Evolutionary conservation across 1,284 basidiomycete species (phyloP).

Genomic region (Gymnopus androsaceus): DNA sequence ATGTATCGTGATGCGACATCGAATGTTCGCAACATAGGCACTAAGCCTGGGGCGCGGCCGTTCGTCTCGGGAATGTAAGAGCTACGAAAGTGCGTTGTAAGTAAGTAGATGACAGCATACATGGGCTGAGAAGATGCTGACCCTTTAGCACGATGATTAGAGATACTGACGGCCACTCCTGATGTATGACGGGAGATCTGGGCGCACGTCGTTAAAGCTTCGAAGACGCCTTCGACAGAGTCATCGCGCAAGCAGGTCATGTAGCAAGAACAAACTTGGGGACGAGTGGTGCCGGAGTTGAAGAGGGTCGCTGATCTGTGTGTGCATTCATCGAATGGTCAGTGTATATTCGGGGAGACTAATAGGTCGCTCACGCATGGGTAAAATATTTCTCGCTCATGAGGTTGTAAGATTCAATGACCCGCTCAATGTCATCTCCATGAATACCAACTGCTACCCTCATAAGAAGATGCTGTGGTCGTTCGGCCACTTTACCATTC

Average conservation of each 20-base stretch:
- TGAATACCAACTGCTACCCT: constrained; percentile 98
- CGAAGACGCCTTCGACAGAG: constrained; percentile 98
- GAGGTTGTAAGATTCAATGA: constrained; percentile 89
- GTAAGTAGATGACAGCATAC: too few species aligned
- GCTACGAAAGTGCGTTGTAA: constrained; percentile 45
- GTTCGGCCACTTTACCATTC: constrained; percentile 92
- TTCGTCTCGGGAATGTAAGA: constrained; percentile 94
- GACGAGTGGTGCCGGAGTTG: constrained; percentile 93
- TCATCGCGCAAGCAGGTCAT: constrained; percentile 98
- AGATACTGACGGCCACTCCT: constrained; percentile 95
- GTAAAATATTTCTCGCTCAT: constrained; percentile 98
- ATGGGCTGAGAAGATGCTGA: too few species aligned
- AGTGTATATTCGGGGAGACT: too few species aligned
- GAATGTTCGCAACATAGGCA: constrained; percentile 97
- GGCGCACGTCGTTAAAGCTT: constrained; percentile 96
- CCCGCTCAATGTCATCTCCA: constrained; percentile 86
- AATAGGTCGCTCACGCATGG: constrained; percentile 96
- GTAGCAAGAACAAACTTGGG: constrained; percentile 97
- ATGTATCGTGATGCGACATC: constrained; percentile 99
- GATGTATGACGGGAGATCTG: constrained; percentile 99
- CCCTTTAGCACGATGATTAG: constrained; percentile 96
- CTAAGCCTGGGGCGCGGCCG: constrained; percentile 97
- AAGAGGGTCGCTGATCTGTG: too few species aligned
- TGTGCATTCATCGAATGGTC: too few species aligned
- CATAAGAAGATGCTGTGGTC: constrained; percentile 99